Evolutionary conservation across 2,329 filamentous ascomycete species (phyloP).

Genomic region (Esteya vermicola): DNA sequence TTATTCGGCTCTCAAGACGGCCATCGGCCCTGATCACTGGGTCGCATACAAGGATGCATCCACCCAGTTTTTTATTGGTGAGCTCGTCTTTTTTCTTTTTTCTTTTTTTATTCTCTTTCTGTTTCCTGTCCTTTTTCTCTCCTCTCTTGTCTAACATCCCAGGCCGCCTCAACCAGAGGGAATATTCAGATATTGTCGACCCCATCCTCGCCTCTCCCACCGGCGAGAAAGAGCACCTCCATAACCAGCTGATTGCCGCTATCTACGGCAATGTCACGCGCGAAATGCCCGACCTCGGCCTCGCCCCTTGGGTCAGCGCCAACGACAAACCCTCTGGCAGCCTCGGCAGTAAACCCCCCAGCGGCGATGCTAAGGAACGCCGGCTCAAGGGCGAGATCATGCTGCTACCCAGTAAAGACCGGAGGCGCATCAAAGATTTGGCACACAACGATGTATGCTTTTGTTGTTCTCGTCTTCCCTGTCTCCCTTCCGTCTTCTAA

Average conservation of each 20-base stretch:
- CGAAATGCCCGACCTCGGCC: slow-evolving; percentile 52
- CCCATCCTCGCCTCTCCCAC: slow-evolving; percentile 41
- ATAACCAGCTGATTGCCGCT: slow-evolving; percentile 53
- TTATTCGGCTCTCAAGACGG: slow-evolving; percentile 46
- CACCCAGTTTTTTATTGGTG: slow-evolving; percentile 50
- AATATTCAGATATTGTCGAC: slow-evolving; percentile 45
- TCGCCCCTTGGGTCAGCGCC: slow-evolving; percentile 57
- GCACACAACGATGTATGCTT: slow-evolving; percentile 42
- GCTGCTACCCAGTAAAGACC: slow-evolving; percentile 52
- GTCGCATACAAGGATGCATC: slow-evolving; percentile 47
- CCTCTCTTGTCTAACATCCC: background rate
- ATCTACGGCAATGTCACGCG: slow-evolving; percentile 56
- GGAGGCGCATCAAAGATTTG: slow-evolving; percentile 52
- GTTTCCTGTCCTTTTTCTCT: background rate
- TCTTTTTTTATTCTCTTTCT: background rate
- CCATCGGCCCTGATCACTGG: slow-evolving; percentile 49
- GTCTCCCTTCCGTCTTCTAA: slow-evolving; percentile 11
- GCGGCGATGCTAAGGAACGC: slow-evolving; percentile 51
- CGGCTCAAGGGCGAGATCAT: slow-evolving; percentile 55
- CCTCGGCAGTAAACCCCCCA: slow-evolving; percentile 45
- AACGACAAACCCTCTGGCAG: slow-evolving; percentile 50
- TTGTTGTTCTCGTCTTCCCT: background rate
- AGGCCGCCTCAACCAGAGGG: slow-evolving; percentile 50
- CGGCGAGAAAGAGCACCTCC: slow-evolving; percentile 47
- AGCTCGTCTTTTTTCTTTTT: slow-evolving; percentile 6